A percentile compares a stretch with the other conserved stretches of the same genome.
Conservation (phyloP, 2,329 filamentous ascomycete species). For the Colletotrichum eremochloae region DNA sequence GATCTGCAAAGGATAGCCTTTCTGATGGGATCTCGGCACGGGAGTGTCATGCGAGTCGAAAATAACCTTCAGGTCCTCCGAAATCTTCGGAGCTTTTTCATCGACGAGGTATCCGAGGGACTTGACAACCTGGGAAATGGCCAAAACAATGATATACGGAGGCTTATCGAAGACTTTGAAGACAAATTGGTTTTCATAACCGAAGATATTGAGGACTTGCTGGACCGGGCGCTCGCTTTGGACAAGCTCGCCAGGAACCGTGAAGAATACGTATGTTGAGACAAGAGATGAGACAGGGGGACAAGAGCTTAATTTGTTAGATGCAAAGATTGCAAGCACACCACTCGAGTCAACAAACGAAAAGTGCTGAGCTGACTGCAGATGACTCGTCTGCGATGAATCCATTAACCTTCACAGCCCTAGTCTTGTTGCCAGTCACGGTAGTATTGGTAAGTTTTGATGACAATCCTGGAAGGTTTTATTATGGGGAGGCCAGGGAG, state of each 20-base stretch:
- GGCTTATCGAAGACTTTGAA: slow-evolving; percentile 19
- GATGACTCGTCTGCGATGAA: slow-evolving; percentile 38
- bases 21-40: slow-evolving; percentile 27
- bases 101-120: background rate
- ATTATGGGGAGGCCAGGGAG: background rate
- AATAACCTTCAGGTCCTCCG: slow-evolving; percentile 30
- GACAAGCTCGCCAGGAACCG: slow-evolving; percentile 31
- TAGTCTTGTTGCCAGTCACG: slow-evolving; percentile 32
- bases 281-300: background rate
- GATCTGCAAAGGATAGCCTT: slow-evolving; percentile 32
- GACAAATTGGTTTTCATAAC: background rate
- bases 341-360: slow-evolving; percentile 33
- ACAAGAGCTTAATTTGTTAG: slow-evolving; percentile 2
- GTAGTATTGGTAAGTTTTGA: slow-evolving; percentile 34
- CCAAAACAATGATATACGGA: slow-evolving; percentile 5
- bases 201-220: slow-evolving; percentile 29
- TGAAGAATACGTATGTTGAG: slow-evolving; percentile 33
- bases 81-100: slow-evolving; percentile 22
- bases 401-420: slow-evolving; percentile 31
- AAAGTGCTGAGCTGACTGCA: slow-evolving; percentile 31
- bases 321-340: slow-evolving; percentile 38
- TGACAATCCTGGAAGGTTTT: background rate
- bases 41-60: slow-evolving; percentile 19
- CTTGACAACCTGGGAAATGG: background rate
- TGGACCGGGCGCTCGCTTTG: slow-evolving; percentile 23